A percentile compares a stretch with the other conserved stretches of the same genome.
Evolutionary conservation across 768 basidiomycete genomes (phyloP).

Genomic region (Pseudohyphozyma bogoriensis): DNA sequence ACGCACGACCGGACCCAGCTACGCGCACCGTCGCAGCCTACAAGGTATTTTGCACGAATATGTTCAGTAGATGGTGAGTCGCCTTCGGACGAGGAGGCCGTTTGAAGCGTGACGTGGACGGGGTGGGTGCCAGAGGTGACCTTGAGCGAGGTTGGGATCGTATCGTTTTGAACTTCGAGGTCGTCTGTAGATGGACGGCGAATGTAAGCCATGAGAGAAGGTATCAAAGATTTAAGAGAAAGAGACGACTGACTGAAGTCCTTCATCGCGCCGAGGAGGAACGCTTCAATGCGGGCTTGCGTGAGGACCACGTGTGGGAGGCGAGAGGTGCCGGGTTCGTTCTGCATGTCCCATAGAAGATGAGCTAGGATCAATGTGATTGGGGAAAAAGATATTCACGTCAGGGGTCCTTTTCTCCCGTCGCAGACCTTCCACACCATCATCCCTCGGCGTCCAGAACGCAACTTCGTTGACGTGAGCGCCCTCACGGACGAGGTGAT

Average conservation of each 20-base stretch:
- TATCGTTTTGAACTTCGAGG: constrained; percentile 11
- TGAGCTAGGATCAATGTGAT: not conserved
- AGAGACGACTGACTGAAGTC: constrained; percentile 8
- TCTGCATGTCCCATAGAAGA: not conserved
- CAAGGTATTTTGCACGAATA: constrained; percentile 16
- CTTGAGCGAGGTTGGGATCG: not conserved
- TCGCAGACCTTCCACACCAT: not conserved
- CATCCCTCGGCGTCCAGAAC: constrained; percentile 15
- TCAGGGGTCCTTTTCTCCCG: constrained; percentile 18
- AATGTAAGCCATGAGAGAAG: too few relatives aligned
- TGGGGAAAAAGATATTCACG: not conserved
- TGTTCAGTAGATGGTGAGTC: too few relatives aligned
- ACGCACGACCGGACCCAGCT: constrained; percentile 18
- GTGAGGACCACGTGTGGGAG: constrained; percentile 20
- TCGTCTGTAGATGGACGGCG: constrained; percentile 2
- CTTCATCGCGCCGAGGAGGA: constrained; percentile 22
- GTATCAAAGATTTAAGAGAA: too few relatives aligned
- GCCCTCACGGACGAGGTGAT: constrained; percentile 13
- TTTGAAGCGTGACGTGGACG: constrained; percentile 9
- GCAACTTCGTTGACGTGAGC: constrained; percentile 19
- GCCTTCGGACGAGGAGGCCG: constrained; percentile 16
- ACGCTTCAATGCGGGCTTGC: constrained; percentile 21
- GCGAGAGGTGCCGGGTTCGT: constrained; percentile 14
- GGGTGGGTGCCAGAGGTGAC: constrained; percentile 13
- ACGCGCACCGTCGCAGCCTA: constrained; percentile 23